Conservation (phyloP, 768 basidiomycete species). For the Phallus indusiatus region DNA sequence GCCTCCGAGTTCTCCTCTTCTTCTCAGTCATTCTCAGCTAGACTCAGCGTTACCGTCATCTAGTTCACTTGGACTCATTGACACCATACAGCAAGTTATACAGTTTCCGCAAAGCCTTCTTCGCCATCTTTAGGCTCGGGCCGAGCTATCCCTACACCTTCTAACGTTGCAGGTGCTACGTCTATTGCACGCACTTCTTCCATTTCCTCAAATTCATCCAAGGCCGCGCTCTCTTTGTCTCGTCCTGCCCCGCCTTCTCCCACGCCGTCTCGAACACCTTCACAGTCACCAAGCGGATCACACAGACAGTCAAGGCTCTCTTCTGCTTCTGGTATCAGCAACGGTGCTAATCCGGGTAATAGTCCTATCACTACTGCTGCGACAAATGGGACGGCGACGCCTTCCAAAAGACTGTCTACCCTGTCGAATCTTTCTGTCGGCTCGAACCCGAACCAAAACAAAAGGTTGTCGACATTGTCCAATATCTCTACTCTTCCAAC, state of each 20-base stretch:
- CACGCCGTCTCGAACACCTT: not conserved
- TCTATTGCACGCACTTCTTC: not conserved
- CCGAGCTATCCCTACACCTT: not conserved
- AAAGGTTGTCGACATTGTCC: not conserved
- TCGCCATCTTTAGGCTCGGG: not conserved
- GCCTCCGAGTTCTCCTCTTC: not conserved
- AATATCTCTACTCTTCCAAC: not conserved
- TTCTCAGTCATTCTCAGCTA: not conserved
- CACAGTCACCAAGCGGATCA: slow-evolving; percentile 11
- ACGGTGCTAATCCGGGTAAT: not conserved
- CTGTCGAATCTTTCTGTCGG: not conserved
- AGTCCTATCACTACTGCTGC: not conserved
- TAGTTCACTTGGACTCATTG: not conserved
- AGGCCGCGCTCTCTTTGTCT: slow-evolving; percentile 34
- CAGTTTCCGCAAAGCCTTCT: not conserved
- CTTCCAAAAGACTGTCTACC: not conserved
- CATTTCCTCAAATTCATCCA: not conserved
- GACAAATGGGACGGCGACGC: not conserved
- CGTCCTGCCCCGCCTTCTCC: slow-evolving; percentile 37
- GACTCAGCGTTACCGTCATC: not conserved
- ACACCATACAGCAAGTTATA: not conserved
- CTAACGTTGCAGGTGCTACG: not conserved
- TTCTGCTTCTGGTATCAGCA: not conserved
- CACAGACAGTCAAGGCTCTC: slow-evolving; percentile 12
- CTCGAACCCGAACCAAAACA: not conserved